Evolutionary conservation across 2,329 filamentous ascomycete species (phyloP).

Genomic region (Macrophomina tecta): DNA sequence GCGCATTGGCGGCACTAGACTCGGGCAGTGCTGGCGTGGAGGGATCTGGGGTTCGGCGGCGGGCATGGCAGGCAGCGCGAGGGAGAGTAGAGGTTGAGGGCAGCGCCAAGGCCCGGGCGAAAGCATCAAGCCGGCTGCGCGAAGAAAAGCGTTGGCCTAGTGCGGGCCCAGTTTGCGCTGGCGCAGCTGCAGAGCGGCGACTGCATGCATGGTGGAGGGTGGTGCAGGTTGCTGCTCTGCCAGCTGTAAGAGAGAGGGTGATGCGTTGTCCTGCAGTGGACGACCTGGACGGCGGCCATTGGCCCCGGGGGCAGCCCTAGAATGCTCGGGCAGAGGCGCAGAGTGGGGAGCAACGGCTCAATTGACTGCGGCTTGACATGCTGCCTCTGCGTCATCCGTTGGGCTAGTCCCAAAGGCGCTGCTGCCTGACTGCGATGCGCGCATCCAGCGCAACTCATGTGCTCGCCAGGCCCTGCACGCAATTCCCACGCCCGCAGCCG

Average conservation of each 20-base stretch:
- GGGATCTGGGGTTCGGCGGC: slow-evolving; percentile 21
- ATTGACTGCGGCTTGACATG: slow-evolving; percentile 21
- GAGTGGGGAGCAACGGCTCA: slow-evolving; percentile 25
- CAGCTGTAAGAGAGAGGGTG: slow-evolving; percentile 20
- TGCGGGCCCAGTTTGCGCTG: slow-evolving; percentile 16
- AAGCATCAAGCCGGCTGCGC: slow-evolving; percentile 22
- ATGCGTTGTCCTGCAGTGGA: slow-evolving; percentile 27
- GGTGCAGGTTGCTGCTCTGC: slow-evolving; percentile 25
- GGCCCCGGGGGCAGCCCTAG: slow-evolving; percentile 20
- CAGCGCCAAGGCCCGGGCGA: slow-evolving; percentile 23
- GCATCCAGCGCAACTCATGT: slow-evolving; percentile 24
- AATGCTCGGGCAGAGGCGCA: slow-evolving; percentile 21
- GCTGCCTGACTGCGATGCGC: slow-evolving; percentile 12
- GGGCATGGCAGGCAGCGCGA: slow-evolving; percentile 10
- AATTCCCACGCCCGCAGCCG: slow-evolving; percentile 19
- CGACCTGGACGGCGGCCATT: slow-evolving; percentile 26
- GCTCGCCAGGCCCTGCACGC: slow-evolving; percentile 18
- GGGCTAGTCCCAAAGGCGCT: slow-evolving; percentile 20
- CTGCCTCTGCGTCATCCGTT: slow-evolving; percentile 18
- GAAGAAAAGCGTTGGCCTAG: slow-evolving; percentile 21
- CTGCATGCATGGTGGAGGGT: slow-evolving; percentile 25
- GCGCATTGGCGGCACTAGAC: slow-evolving; percentile 1
- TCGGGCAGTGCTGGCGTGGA: slow-evolving; percentile 19
- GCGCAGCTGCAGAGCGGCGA: slow-evolving; percentile 23
- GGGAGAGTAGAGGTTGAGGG: not conserved